Conservation (phyloP, 129 eudicot species). For the Calendula officinalis region DNA sequence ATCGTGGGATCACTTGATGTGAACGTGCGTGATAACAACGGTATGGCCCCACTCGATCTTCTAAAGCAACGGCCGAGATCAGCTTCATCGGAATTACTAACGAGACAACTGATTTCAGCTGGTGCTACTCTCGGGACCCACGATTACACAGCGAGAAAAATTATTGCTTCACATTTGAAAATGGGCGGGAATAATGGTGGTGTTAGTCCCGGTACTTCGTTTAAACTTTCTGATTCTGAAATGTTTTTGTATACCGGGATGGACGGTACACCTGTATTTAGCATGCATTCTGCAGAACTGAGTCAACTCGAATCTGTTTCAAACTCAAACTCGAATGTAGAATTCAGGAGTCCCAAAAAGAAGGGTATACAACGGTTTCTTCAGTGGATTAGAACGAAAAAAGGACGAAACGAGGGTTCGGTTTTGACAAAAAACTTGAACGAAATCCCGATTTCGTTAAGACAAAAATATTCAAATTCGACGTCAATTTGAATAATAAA, state of each 20-base stretch:
- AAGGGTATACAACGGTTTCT: constrained; percentile 55
- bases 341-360: constrained; percentile 26
- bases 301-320: constrained; percentile 37
- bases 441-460: constrained; percentile 53
- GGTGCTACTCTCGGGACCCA: constrained; percentile 72
- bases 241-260: constrained; percentile 63
- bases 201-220: constrained; percentile 82
- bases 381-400: constrained; percentile 63
- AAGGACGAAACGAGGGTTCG: constrained; percentile 27
- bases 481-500: constrained; percentile 64
- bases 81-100: constrained; percentile 69
- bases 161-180: constrained; percentile 76
- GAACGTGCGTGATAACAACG: constrained; percentile 58
- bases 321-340: constrained; percentile 26
- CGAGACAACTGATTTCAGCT: constrained; percentile 65
- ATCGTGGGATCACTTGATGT: constrained; percentile 54
- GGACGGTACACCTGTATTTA: constrained; percentile 31
- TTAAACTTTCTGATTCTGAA: constrained; percentile 64
- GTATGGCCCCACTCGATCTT: constrained; percentile 75
- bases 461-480: constrained; percentile 59
- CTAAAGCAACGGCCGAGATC: constrained; percentile 75
- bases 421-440: constrained; percentile 32
- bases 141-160: constrained; percentile 61
- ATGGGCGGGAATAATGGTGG: constrained; percentile 50
- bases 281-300: constrained; percentile 24